phyloP scores from a whole-genome alignment of 1,284 basidiomycete species.

The Sanguinoderma infundibulare region DNA sequence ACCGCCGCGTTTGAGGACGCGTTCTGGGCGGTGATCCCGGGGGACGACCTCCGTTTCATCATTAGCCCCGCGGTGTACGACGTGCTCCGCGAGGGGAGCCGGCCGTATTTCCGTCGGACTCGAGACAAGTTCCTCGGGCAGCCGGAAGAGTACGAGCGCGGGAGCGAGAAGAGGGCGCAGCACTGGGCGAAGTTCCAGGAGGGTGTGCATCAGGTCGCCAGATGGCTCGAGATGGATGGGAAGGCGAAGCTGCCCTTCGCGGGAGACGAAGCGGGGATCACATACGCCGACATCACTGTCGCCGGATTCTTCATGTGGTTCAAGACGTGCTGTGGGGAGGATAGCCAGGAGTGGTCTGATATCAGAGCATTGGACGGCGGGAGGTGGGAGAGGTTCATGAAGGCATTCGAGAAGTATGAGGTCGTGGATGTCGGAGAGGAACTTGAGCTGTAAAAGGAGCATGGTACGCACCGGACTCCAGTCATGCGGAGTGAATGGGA shows the following conservation, averaged over 20 bases:
- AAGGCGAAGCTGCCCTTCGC: conserved; percentile 31
- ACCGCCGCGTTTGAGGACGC: conserved; percentile 37
- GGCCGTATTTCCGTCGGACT: conserved; percentile 43
- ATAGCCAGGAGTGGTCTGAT: conserved; percentile 44
- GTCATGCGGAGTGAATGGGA: no score
- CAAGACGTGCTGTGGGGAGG: conserved; percentile 37
- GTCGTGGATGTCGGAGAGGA: conserved; percentile 10
- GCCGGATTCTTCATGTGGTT: conserved; percentile 34
- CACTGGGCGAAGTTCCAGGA: conserved; percentile 38
- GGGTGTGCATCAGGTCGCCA: conserved; percentile 33
- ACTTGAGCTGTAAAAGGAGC: conserved; percentile 3
- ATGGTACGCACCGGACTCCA: no score
- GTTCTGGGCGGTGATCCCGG: conserved; percentile 11
- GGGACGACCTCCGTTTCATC: neutral
- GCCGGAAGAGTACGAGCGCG: conserved; percentile 39
- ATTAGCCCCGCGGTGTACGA: conserved; percentile 28
- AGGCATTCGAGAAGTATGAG: conserved; percentile 38
- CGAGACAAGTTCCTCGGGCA: conserved; percentile 38
- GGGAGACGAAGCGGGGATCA: conserved; percentile 31
- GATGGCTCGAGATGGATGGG: conserved; percentile 37
- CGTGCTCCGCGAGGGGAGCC: conserved; percentile 37
- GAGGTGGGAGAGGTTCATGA: conserved; percentile 40
- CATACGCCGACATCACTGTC: conserved; percentile 11
- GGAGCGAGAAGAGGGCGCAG: conserved; percentile 30
- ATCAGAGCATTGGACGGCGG: conserved; percentile 41